Conservation (phyloP, 176 grass and related monocot species). For the Alopecurus myosuroides region DNA sequence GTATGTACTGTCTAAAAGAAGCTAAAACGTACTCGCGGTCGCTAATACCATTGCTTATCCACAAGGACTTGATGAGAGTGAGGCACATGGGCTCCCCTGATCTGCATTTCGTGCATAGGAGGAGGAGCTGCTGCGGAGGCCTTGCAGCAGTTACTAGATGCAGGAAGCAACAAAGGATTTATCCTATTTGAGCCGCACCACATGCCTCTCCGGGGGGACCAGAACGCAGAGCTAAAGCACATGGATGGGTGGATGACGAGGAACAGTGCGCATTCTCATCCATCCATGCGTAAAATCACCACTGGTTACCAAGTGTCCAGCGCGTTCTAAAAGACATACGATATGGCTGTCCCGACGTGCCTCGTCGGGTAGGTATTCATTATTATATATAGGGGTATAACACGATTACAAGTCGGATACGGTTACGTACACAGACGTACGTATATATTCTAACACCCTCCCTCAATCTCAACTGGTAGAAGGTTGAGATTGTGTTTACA, state of each 20-base stretch:
- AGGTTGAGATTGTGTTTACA: too few relatives aligned
- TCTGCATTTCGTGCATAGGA: conserved; percentile 8
- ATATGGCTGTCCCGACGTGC: too few relatives aligned
- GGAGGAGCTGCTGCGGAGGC: not conserved
- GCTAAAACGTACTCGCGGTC: not conserved
- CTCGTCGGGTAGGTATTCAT: too few relatives aligned
- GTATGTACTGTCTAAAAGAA: not conserved
- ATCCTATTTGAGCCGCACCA: conserved; percentile 16
- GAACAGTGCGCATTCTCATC: not conserved
- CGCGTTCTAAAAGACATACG: too few relatives aligned
- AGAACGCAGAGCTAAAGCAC: not conserved
- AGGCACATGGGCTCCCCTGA: conserved; percentile 17
- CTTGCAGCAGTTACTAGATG: conserved; percentile 18
- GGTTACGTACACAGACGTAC: too few relatives aligned
- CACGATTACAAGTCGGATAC: too few relatives aligned
- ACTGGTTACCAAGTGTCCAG: too few relatives aligned
- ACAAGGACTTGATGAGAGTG: conserved; percentile 4
- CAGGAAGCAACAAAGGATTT: conserved; percentile 14
- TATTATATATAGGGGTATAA: too few relatives aligned
- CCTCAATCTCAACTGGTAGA: too few relatives aligned
- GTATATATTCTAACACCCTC: too few relatives aligned
- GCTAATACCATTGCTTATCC: not conserved
- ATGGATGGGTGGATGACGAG: not conserved
- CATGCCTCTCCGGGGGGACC: conserved; percentile 25
- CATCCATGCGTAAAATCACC: too few relatives aligned